A percentile compares a stretch with the other conserved stretches of the same genome.
phyloP scores from a whole-genome alignment of 148 eudicot species.

The Cornus kousa region DNA sequence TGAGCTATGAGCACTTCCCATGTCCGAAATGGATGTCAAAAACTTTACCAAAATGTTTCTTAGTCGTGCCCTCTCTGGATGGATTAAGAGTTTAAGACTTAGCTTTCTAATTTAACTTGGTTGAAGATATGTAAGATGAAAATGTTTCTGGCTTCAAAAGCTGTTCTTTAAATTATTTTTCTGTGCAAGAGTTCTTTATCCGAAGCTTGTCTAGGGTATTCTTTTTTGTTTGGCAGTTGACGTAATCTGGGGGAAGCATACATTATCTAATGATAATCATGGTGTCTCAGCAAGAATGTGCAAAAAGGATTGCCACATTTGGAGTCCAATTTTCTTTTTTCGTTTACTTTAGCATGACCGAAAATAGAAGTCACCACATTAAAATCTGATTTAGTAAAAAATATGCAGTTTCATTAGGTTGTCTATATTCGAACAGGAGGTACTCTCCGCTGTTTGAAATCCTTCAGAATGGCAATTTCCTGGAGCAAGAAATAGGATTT shows the following conservation, averaged over 20 bases:
- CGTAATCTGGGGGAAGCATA: constrained; percentile 7
- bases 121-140: not conserved
- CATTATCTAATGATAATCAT: not conserved
- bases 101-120: not conserved
- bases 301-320: not conserved
- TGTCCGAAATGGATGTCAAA: not conserved
- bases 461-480: constrained; percentile 64
- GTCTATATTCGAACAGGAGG: constrained; percentile 65
- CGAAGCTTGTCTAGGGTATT: not conserved
- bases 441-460: constrained; percentile 69
- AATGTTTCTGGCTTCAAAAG: not conserved
- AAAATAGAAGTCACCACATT: not conserved
- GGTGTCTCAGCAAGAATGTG: not conserved
- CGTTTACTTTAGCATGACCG: not conserved
- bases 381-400: not conserved
- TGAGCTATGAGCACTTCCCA: not conserved
- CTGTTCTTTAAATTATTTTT: too few species aligned
- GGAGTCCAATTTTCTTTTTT: not conserved
- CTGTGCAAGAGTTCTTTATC: too few species aligned
- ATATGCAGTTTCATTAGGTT: constrained; percentile 18
- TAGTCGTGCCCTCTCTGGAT: not conserved
- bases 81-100: not conserved
- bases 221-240: constrained; percentile 16
- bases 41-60: not conserved
- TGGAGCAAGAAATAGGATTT: constrained; percentile 77